Percentiles rank a stretch among this genome's conserved stretches.
phyloP scores from a whole-genome alignment of 768 basidiomycete species.

The Pilatotrama ljubarskyi region DNA sequence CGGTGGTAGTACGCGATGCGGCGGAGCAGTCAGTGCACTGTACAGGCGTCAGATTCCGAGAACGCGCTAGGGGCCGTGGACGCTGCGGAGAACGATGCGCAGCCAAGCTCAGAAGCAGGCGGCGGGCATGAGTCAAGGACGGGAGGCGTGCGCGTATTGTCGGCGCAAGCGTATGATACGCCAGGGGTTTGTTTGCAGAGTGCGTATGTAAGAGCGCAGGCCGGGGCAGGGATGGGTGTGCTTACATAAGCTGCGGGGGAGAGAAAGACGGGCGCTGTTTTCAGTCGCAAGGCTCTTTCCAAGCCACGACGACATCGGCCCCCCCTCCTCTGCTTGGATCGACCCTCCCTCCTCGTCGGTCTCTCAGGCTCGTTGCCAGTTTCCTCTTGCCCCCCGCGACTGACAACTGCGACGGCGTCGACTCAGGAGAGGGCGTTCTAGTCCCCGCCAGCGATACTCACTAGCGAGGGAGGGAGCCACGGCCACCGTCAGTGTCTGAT shows the following conservation, averaged over 20 bases:
- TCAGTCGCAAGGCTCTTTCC: conserved; percentile 11
- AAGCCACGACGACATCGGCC: conserved; percentile 38
- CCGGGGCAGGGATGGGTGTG: conserved; percentile 5
- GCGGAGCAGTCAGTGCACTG: too few species aligned
- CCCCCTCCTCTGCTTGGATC: conserved; percentile 36
- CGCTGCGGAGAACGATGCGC: background rate
- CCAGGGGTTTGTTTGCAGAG: background rate
- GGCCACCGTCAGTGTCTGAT: conserved; percentile 23
- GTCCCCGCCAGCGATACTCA: conserved; percentile 28
- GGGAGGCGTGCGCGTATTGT: background rate
- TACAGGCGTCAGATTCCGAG: background rate
- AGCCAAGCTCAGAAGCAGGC: background rate
- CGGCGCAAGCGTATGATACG: background rate
- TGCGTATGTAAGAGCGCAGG: conserved; percentile 6
- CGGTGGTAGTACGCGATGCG: background rate
- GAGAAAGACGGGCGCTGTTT: conserved; percentile 26
- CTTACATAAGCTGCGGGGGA: conserved; percentile 27
- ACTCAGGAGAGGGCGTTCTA: conserved; percentile 34
- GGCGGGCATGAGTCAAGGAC: background rate
- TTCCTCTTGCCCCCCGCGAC: conserved; percentile 36
- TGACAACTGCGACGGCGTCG: conserved; percentile 46
- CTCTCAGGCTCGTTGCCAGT: conserved; percentile 35
- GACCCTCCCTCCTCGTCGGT: conserved; percentile 44
- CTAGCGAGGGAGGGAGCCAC: conserved; percentile 29
- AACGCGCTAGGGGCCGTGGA: too few species aligned